Evolutionary conservation across 2,329 filamentous ascomycete species (phyloP).

Genomic region (Diaporthe vexans): DNA sequence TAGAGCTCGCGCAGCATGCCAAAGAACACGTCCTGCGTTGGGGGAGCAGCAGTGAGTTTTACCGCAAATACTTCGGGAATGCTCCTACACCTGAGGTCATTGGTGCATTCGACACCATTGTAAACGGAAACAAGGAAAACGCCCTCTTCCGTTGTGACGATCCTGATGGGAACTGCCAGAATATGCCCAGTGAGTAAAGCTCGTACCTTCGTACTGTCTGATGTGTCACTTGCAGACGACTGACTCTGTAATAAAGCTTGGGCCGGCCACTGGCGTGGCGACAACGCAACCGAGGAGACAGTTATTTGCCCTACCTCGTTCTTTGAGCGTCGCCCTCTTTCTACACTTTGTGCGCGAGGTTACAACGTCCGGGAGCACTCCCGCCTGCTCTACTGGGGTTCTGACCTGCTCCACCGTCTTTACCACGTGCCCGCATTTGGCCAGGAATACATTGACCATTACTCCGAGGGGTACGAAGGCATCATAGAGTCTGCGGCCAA

Average conservation of each 20-base stretch:
- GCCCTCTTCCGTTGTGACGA: constrained; percentile 78
- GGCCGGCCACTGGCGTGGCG: constrained; percentile 77
- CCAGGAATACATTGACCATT: constrained; percentile 73
- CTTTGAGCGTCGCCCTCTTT: constrained; percentile 67
- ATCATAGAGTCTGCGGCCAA: constrained; percentile 65
- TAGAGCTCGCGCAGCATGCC: constrained; percentile 71
- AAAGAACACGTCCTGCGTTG: constrained; percentile 72
- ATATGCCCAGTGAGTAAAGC: constrained; percentile 18
- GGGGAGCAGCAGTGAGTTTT: constrained; percentile 70
- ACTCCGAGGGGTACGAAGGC: constrained; percentile 69
- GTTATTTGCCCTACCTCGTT: constrained; percentile 78
- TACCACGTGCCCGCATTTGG: constrained; percentile 74
- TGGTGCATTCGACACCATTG: constrained; percentile 74
- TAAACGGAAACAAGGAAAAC: constrained; percentile 68
- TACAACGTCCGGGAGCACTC: constrained; percentile 71
- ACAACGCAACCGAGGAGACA: constrained; percentile 75
- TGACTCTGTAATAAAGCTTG: constrained; percentile 60
- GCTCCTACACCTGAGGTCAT: constrained; percentile 69
- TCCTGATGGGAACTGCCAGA: constrained; percentile 72
- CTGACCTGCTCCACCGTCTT: constrained; percentile 76
- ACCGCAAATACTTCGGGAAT: constrained; percentile 77
- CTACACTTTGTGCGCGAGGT: constrained; percentile 72
- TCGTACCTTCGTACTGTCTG: accelerated
- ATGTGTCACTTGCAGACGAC: neutral
- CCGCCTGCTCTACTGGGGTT: constrained; percentile 75